phyloP scores from a whole-genome alignment of 2,329 filamentous ascomycete genomes.

The Aspergillus quadricinctus region DNA sequence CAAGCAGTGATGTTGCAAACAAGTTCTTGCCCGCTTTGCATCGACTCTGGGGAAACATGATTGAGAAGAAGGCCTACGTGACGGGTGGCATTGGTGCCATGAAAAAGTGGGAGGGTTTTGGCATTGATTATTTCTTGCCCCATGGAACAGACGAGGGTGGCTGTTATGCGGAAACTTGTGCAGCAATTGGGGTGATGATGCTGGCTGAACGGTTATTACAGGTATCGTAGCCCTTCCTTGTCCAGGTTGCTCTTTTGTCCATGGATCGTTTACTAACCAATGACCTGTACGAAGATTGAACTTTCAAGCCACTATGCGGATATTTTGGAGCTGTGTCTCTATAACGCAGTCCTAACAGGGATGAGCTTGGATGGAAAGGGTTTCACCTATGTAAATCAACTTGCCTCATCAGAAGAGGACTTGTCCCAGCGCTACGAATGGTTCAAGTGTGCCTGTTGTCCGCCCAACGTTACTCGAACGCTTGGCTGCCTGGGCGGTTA shows the following conservation, averaged over 20 bases:
- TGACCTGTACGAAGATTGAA: conserved; percentile 38
- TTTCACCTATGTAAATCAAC: conserved; percentile 61
- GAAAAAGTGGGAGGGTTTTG: conserved; percentile 59
- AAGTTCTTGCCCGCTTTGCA: conserved; percentile 34
- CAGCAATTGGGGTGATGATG: conserved; percentile 58
- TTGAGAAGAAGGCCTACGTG: conserved; percentile 58
- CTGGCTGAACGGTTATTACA: conserved; percentile 49
- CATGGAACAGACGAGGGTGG: conserved; percentile 58
- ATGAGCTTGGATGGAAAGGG: conserved; percentile 53
- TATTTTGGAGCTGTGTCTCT: conserved; percentile 58
- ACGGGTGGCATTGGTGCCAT: conserved; percentile 59
- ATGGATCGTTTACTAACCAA: background rate
- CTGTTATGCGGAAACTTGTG: conserved; percentile 61
- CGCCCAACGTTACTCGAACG: conserved; percentile 55
- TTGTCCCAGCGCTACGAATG: conserved; percentile 51
- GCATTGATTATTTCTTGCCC: conserved; percentile 55
- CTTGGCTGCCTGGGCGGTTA: conserved; percentile 49
- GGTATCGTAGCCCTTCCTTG: background rate
- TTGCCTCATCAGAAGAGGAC: conserved; percentile 51
- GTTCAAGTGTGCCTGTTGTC: conserved; percentile 59
- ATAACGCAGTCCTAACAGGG: conserved; percentile 57
- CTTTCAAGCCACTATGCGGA: conserved; percentile 53
- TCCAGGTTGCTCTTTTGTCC: conserved; percentile 22
- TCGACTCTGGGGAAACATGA: conserved; percentile 58
- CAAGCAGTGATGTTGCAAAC: conserved; percentile 7